Evolutionary conservation across 768 basidiomycete genomes (phyloP).

Genomic region (Lyophyllum atratum): DNA sequence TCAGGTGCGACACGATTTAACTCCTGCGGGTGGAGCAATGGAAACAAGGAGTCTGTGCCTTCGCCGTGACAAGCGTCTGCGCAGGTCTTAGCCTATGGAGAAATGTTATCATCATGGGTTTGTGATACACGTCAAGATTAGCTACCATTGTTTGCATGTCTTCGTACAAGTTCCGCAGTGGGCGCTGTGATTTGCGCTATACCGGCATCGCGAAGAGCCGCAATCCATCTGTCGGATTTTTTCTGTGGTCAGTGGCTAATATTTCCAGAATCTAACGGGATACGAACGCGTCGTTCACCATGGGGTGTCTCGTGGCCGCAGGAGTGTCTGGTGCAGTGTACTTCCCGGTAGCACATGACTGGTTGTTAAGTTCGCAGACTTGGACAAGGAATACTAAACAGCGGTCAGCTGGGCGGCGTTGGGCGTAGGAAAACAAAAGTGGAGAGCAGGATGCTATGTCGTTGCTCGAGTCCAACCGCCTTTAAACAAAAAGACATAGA

Average conservation of each 20-base stretch:
- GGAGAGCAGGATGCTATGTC: neutral
- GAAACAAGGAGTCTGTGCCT: neutral
- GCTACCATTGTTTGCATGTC: conserved; percentile 17
- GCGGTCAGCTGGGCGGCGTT: neutral
- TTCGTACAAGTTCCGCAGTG: conserved; percentile 8
- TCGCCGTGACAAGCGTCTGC: conserved; percentile 5
- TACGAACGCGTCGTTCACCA: conserved; percentile 1
- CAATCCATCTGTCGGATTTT: conserved; percentile 12
- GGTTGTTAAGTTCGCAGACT: neutral
- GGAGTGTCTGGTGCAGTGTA: conserved; percentile 10
- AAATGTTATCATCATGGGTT: neutral
- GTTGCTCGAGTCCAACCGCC: neutral
- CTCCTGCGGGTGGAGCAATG: conserved; percentile 3
- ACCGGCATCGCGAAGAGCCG: conserved; percentile 14
- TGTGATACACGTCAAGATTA: neutral
- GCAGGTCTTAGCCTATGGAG: conserved; percentile 13
- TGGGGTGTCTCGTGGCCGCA: conserved; percentile 16
- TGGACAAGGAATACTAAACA: neutral
- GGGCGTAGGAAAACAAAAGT: neutral
- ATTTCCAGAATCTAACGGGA: neutral
- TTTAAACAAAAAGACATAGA: neutral
- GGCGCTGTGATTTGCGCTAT: conserved; percentile 10
- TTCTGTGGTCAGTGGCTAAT: neutral
- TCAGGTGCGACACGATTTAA: neutral
- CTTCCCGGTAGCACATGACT: conserved; percentile 20